Percentiles rank a stretch among this genome's conserved stretches.
These are phyloP conservation scores for Rhizopus sp. DNA, from an alignment of 371 early-diverging fungal species.

Conservation along the genomic window DNA sequence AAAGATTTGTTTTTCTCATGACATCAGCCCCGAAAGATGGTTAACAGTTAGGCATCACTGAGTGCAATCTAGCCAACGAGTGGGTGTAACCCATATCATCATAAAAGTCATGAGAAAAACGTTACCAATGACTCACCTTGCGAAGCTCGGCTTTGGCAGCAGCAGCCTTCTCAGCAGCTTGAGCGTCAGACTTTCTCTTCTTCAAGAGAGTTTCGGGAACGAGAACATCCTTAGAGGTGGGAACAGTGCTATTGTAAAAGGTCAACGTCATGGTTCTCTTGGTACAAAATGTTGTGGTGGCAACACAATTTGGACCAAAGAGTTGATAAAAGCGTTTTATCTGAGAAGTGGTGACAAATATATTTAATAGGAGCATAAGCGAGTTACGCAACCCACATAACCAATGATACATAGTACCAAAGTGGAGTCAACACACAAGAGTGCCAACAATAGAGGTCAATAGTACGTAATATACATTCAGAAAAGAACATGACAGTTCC, in stretches of 20 bases:
- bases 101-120: constrained; percentile 5
- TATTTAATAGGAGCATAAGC: constrained; percentile 7
- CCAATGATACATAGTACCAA: constrained; percentile 3
- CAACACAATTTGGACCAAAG: background rate
- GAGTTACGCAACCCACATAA: background rate
- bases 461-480: background rate
- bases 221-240: constrained; percentile 69
- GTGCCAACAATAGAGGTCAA: no score
- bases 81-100: constrained; percentile 23
- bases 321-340: constrained; percentile 7
- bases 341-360: constrained; percentile 2
- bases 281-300: constrained; percentile 2
- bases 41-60: constrained; percentile 58
- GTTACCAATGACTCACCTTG: constrained; percentile 57
- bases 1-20: background rate
- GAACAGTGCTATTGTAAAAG: constrained; percentile 46
- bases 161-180: constrained; percentile 78
- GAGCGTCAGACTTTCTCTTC: constrained; percentile 91
- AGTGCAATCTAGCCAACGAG: constrained; percentile 40
- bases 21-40: constrained; percentile 79
- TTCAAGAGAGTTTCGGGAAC: constrained; percentile 97
- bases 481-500: background rate
- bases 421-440: background rate
- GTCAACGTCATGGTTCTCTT: background rate
- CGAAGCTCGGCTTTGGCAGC: constrained; percentile 60